Base-by-base conservation (phyloP, 2,329 filamentous ascomycete species). In the Curvularia sp. region DNA sequence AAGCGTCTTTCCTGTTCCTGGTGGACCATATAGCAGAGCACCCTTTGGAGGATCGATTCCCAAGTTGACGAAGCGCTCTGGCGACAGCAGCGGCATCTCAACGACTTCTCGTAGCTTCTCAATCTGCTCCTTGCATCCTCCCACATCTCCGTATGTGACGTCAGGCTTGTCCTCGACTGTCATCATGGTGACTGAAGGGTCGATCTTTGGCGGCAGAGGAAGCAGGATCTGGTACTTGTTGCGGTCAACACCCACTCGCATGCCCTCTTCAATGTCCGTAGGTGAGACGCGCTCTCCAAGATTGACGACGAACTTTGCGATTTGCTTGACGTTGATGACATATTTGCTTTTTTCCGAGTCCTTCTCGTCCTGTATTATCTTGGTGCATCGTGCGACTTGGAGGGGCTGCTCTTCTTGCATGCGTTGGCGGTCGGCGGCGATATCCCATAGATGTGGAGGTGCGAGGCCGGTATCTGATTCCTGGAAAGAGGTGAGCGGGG, bases 241-340 rank as follows among this genome's bases (percentile, higher is more conserved):
- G 57, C 95, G 87, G 80, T 99, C 95, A 77, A 99, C 95, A 76
- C 93, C 95, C 61, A 99, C 95, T 68, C 95, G 89, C 95, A 99
- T 99, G 65, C 95, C 95, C 80, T 99, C 95, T 77, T 99, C 95
- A 73, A 99, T 99, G 87, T 99, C 95, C 68, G 95, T 98, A 49
- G 95, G 95, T 74, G 91, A 96, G 69, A 99, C 95, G 65, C 95
- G 90, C 77, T 99, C 95, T 70, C 95, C 95, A 51, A 99, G 87
- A 80, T 97, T 95, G 66, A 99, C 95, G 49, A 99, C 95, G 73
- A 99, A 99, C 82, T 99, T 99, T 74, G 95, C 95, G 73, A 99
- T 99, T 80, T 99, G 95, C 84, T 99, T 99, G 70, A 99, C 94
- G 80, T 99, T 99, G 86, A 99, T 99, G 73, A 99, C 93, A 83